phyloP scores from a whole-genome alignment of 2,329 filamentous ascomycete genomes.

The Pseudocercospora fijiensis region DNA sequence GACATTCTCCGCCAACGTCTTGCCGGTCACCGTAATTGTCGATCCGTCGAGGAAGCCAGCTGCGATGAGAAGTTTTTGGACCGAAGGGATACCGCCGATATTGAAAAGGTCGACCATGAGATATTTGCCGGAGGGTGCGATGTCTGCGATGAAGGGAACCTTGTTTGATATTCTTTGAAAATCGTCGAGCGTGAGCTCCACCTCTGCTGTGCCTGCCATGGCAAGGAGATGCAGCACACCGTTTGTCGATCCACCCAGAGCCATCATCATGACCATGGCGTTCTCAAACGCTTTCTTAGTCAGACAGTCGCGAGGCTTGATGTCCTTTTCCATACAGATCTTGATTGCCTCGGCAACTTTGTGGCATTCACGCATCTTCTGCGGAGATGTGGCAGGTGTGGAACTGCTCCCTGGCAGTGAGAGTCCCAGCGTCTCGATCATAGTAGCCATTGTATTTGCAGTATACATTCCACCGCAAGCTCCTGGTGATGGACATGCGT shows the following conservation, averaged over 20 bases:
- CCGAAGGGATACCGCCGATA: slow-evolving; percentile 79
- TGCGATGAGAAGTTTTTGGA: slow-evolving; percentile 81
- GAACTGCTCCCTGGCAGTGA: slow-evolving; percentile 80
- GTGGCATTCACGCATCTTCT: slow-evolving; percentile 83
- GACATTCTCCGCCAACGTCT: slow-evolving; percentile 79
- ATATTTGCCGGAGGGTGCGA: slow-evolving; percentile 80
- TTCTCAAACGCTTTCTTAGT: slow-evolving; percentile 83
- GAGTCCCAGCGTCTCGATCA: slow-evolving; percentile 85
- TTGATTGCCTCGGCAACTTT: slow-evolving; percentile 76
- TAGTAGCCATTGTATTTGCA: slow-evolving; percentile 89
- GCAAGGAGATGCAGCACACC: slow-evolving; percentile 85
- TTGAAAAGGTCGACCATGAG: slow-evolving; percentile 86
- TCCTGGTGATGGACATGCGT: slow-evolving; percentile 75
- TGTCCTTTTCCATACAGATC: slow-evolving; percentile 76
- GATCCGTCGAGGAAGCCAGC: slow-evolving; percentile 71
- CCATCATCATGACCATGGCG: slow-evolving; percentile 85
- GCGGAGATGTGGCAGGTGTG: slow-evolving; percentile 74
- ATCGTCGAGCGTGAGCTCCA: slow-evolving; percentile 76
- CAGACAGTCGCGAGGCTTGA: slow-evolving; percentile 75
- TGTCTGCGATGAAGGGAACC: slow-evolving; percentile 81
- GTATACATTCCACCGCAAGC: slow-evolving; percentile 94
- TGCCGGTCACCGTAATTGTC: slow-evolving; percentile 79
- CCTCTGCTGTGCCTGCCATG: slow-evolving; percentile 82
- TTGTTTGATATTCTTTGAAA: slow-evolving; percentile 77
- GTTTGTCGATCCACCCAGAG: slow-evolving; percentile 86